Base-by-base conservation (phyloP, 805 yeast genomes). In the Ogataea haglerorum region DNA sequence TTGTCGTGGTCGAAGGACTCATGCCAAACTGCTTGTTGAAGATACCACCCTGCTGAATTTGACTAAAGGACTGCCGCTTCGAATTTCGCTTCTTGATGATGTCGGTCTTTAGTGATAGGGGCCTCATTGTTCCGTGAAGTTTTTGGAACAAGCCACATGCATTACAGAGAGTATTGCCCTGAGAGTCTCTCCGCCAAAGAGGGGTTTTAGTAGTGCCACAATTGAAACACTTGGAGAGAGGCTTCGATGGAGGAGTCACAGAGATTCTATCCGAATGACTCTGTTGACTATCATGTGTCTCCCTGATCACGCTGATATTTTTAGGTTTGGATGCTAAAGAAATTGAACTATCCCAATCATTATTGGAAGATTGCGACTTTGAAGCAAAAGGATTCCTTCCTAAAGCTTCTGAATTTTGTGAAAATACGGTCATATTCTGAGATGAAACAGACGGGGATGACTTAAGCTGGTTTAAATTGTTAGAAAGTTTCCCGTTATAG, bases 111-210 rank as follows among this genome's bases (percentile, higher is more conserved):
- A 76, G 61, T 17, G 80, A 72, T 17, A 78, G 60, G 2, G 84
- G 84, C 37, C 84, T 60, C 56, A 76, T 75, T 3, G 82, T 75
- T 13, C 84, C 84, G 51, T 78, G 84, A 14, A 78, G 58, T 51
- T 78, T 78, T 39, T 72, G 68, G 52, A 78, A 78, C 16, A 78
- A 61, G 0, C 84, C 84, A 62, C 84, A 78, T 0, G 84, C 84
- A 53, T 78, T 78, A 54, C 84, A 78, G 5, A 78, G 62, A 3
- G 83, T 76, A 45, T 76, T 74, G 1, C 84, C 84, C 19, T 60
- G 66, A 6, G 79, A 72, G 52, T 78, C 81, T 52, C 76, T 69
- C 32, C 84, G 61, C 84, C 84, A 78, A 17, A 78, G 62, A 1
- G 84, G 84, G 0, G 84, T 78, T 43, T 76, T 78, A 2, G 70